A percentile compares a stretch with the other conserved stretches of the same genome.
Conservation (phyloP, 805 yeast genomes). For the Pichia ethanolica region DNA sequence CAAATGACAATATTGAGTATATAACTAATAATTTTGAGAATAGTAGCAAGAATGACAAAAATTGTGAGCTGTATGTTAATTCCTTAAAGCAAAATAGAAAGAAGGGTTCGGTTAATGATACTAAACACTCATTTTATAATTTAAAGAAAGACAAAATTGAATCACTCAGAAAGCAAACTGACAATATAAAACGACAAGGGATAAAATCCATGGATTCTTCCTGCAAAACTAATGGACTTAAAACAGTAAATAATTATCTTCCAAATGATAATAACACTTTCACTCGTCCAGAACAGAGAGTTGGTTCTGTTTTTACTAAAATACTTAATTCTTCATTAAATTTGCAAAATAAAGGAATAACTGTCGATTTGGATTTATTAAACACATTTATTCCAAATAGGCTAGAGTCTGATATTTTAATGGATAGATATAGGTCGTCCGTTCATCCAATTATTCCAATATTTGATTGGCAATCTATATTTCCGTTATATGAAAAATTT, state of each 20-base stretch:
- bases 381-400: conserved; percentile 39
- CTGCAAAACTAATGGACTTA: no score
- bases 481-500: conserved; percentile 38
- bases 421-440: conserved; percentile 42
- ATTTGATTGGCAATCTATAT: conserved; percentile 38
- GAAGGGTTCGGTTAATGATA: no score
- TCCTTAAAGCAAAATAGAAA: no score
- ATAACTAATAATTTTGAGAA: no score
- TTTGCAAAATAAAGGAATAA: conserved; percentile 6
- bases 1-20: no score
- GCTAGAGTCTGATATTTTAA: conserved; percentile 38
- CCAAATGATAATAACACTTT: no score
- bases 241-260: no score
- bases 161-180: not conserved
- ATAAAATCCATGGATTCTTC: no score
- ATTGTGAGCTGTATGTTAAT: no score
- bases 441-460: conserved; percentile 53
- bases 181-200: no score
- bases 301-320: conserved; percentile 20
- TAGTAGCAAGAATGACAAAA: no score
- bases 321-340: conserved; percentile 19
- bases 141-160: not conserved
- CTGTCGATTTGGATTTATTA: conserved; percentile 25
- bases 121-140: not conserved
- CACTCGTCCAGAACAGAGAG: conserved; percentile 11